These are phyloP conservation scores for Tilletia indica DNA, from an alignment of 1,284 basidiomycete genomes.

Conservation along the genomic window DNA sequence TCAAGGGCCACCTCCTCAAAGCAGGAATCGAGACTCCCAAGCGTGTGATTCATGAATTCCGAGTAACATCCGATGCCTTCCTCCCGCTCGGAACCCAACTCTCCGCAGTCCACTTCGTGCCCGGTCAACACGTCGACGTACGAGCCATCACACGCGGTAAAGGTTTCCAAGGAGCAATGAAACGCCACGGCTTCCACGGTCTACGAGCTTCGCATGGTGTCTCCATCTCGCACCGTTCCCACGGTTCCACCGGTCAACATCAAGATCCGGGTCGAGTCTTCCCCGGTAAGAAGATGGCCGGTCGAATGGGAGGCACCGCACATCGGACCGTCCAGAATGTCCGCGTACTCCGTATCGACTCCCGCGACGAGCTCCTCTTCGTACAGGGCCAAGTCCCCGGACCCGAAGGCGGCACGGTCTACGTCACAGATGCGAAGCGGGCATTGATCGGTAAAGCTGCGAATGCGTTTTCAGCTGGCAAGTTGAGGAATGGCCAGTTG, in stretches of 20 bases:
- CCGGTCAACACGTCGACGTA: slow-evolving; percentile 94
- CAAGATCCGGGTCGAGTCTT: slow-evolving; percentile 84
- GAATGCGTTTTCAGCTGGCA: slow-evolving; percentile 45
- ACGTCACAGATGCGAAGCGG: slow-evolving; percentile 50
- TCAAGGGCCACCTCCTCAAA: slow-evolving; percentile 82
- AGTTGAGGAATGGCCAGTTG: slow-evolving; percentile 61
- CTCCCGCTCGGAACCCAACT: slow-evolving; percentile 84
- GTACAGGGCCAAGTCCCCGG: slow-evolving; percentile 67
- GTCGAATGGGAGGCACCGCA: slow-evolving; percentile 74
- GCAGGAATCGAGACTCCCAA: slow-evolving; percentile 77
- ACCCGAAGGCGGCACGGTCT: slow-evolving; percentile 59
- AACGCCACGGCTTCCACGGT: slow-evolving; percentile 90
- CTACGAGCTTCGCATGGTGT: slow-evolving; percentile 92
- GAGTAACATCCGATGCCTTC: slow-evolving; percentile 81
- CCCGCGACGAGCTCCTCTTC: slow-evolving; percentile 78
- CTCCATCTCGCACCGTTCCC: slow-evolving; percentile 87
- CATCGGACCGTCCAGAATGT: slow-evolving; percentile 72
- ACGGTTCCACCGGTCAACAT: slow-evolving; percentile 90
- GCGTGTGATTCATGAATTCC: slow-evolving; percentile 83
- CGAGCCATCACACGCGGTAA: slow-evolving; percentile 91
- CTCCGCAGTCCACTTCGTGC: slow-evolving; percentile 92
- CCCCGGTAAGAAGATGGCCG: slow-evolving; percentile 98
- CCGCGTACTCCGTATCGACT: slow-evolving; percentile 82
- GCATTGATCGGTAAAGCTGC: slow-evolving; percentile 49
- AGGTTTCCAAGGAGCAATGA: slow-evolving; percentile 97